Evolutionary conservation across 2,329 filamentous ascomycete species (phyloP).

Genomic region (Colletotrichum higginsianum): DNA sequence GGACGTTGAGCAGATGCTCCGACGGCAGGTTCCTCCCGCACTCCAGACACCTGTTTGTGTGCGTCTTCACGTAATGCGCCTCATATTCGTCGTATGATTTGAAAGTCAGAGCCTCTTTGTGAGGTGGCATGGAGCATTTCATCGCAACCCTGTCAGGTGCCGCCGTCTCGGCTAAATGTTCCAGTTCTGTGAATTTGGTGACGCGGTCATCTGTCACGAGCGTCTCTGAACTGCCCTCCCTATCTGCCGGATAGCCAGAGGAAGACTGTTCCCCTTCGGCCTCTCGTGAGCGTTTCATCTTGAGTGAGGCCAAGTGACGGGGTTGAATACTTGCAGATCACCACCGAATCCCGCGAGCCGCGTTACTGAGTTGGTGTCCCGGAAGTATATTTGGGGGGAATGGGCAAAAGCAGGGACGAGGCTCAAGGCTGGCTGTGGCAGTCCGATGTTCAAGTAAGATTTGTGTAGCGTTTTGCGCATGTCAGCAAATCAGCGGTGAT

Average conservation of each 20-base stretch:
- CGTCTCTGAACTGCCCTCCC: conserved; percentile 29
- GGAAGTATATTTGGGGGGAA: conserved; percentile 16
- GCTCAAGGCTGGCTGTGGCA: not conserved
- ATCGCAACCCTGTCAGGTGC: conserved; percentile 66
- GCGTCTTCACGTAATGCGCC: conserved; percentile 84
- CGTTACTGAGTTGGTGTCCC: conserved; percentile 17
- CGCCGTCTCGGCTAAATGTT: conserved; percentile 56
- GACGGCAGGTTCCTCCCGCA: conserved; percentile 93
- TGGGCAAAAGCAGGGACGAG: conserved; percentile 10
- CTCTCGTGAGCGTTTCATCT: conserved; percentile 77
- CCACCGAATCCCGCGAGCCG: conserved; percentile 20
- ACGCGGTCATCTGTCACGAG: conserved; percentile 47
- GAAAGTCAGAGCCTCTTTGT: conserved; percentile 80
- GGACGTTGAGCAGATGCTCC: conserved; percentile 82
- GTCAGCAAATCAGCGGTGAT: conserved; percentile 9
- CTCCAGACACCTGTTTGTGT: conserved; percentile 87
- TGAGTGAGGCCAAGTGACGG: conserved; percentile 42
- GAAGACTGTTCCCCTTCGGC: conserved; percentile 65
- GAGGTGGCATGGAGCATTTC: conserved; percentile 86
- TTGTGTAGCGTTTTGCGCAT: not conserved
- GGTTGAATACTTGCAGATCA: conserved; percentile 40
- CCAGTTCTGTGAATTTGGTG: conserved; percentile 74
- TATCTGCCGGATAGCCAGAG: conserved; percentile 46
- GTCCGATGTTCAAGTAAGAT: conserved; percentile 1
- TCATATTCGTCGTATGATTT: conserved; percentile 85